A percentile compares a stretch with the other conserved stretches of the same genome.
Evolutionary conservation across 345 rosid species (phyloP).

Genomic region (Eucalyptus caleyi): DNA sequence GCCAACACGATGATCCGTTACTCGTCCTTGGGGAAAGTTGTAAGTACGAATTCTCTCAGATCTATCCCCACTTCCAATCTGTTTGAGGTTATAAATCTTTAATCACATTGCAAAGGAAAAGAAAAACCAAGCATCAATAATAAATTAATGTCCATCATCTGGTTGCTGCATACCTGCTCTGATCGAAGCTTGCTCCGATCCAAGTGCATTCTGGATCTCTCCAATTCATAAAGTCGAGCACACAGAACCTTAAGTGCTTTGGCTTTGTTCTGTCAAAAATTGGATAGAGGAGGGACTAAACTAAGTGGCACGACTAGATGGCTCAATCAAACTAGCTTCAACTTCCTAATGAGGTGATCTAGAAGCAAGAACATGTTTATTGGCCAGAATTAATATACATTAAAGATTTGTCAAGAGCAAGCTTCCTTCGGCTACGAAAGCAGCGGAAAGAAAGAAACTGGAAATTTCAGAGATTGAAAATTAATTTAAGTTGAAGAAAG

Average conservation of each 20-base stretch:
- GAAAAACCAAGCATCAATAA: background rate
- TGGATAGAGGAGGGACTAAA: background rate
- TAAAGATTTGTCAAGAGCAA: background rate
- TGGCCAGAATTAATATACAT: background rate
- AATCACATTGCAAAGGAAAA: background rate
- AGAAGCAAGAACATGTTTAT: background rate
- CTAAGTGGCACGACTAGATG: background rate
- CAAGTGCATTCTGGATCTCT: slow-evolving; percentile 62
- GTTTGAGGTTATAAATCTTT: slow-evolving; percentile 4
- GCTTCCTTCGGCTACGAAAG: background rate
- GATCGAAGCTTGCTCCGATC: slow-evolving; percentile 74
- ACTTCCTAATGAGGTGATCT: background rate
- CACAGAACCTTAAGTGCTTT: slow-evolving; percentile 87
- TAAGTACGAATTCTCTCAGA: slow-evolving; percentile 88
- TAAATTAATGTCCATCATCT: background rate
- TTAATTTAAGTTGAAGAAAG: background rate
- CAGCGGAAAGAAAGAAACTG: background rate
- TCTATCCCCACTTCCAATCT: slow-evolving; percentile 94
- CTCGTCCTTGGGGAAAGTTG: slow-evolving; percentile 92
- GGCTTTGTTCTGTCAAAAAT: slow-evolving; percentile 58
- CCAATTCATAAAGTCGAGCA: slow-evolving; percentile 88
- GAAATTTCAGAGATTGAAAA: background rate
- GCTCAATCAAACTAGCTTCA: background rate
- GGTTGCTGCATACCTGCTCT: slow-evolving; percentile 50
- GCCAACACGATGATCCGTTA: slow-evolving; percentile 84